A percentile compares a stretch with the other conserved stretches of the same genome.
phyloP scores from a whole-genome alignment of 805 yeast species.

The Schizosaccharomyces osmophilus region DNA sequence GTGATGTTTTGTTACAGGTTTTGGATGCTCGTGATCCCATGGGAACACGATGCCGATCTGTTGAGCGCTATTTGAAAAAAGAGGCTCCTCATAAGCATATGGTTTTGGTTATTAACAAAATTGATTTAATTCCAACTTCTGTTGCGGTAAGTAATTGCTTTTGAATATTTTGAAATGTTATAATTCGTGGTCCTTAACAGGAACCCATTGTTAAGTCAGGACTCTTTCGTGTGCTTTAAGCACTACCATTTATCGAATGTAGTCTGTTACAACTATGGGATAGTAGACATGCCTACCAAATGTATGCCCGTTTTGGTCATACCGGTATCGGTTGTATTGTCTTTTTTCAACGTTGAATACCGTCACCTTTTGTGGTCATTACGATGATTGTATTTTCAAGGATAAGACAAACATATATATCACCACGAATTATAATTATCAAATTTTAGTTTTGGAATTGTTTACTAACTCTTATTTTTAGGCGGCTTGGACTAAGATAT shows the following conservation, averaged over 20 bases:
- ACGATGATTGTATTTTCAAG: too few species aligned
- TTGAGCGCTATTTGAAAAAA: constrained; percentile 73
- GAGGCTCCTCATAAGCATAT: constrained; percentile 94
- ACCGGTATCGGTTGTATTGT: constrained; percentile 20
- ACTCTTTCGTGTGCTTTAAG: constrained; percentile 9
- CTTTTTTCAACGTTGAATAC: constrained; percentile 9
- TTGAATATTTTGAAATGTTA: not conserved
- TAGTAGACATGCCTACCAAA: constrained; percentile 37
- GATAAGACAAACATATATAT: not conserved
- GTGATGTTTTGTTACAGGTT: constrained; percentile 91
- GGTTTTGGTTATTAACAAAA: constrained; percentile 80
- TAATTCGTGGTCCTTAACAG: constrained; percentile 1
- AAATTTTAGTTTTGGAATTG: constrained; percentile 5
- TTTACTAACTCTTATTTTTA: constrained; percentile 12
- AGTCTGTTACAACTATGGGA: constrained; percentile 98
- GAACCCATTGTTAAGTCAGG: constrained; percentile 48
- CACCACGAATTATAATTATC: constrained; percentile 1
- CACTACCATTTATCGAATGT: constrained; percentile 22
- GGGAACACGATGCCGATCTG: constrained; percentile 84
- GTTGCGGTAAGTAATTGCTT: constrained; percentile 65
- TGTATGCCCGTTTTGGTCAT: constrained; percentile 27
- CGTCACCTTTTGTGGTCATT: not conserved
- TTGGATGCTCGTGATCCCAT: constrained; percentile 92
- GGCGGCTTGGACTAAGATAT: constrained; percentile 98
- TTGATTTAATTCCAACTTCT: constrained; percentile 97